These are phyloP conservation scores for Prunella vulgaris DNA, from an alignment of 257 asterid species.

Conservation along the genomic window DNA sequence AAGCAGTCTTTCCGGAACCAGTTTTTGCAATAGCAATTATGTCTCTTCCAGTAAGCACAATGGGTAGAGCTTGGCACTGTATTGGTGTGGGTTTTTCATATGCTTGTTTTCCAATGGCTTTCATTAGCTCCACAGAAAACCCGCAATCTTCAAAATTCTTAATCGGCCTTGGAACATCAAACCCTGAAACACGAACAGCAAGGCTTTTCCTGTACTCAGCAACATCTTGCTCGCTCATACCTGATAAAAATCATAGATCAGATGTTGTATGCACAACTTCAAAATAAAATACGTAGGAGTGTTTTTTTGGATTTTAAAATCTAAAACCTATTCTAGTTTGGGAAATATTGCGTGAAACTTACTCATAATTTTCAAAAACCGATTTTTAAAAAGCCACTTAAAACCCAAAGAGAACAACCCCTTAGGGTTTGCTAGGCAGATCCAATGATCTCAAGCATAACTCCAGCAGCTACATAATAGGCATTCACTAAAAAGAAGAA, in stretches of 20 bases:
- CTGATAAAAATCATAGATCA: conserved; percentile 35
- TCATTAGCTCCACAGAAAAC: conserved; percentile 74
- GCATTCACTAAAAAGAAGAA: conserved; percentile 9
- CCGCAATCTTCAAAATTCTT: conserved; percentile 89
- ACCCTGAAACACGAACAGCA: conserved; percentile 91
- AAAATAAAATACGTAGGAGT: not conserved
- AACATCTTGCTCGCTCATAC: conserved; percentile 77
- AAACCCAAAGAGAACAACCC: no score
- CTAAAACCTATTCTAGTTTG: no score
- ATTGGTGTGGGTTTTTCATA: conserved; percentile 91
- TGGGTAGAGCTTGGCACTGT: conserved; percentile 94
- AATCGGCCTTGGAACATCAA: conserved; percentile 87
- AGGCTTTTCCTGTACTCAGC: conserved; percentile 63
- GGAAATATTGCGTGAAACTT: no score
- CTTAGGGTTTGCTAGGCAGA: not conserved
- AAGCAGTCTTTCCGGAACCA: conserved; percentile 97
- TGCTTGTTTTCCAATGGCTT: conserved; percentile 85
- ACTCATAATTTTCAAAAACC: no score
- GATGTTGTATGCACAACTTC: not conserved
- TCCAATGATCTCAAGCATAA: not conserved
- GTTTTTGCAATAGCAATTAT: conserved; percentile 95
- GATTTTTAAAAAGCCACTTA: no score
- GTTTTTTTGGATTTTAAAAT: no score
- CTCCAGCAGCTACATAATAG: conserved; percentile 1
- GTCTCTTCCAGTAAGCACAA: conserved; percentile 95